Conservation (phyloP, 306 rosid genomes). For the Rosa chinensis region DNA sequence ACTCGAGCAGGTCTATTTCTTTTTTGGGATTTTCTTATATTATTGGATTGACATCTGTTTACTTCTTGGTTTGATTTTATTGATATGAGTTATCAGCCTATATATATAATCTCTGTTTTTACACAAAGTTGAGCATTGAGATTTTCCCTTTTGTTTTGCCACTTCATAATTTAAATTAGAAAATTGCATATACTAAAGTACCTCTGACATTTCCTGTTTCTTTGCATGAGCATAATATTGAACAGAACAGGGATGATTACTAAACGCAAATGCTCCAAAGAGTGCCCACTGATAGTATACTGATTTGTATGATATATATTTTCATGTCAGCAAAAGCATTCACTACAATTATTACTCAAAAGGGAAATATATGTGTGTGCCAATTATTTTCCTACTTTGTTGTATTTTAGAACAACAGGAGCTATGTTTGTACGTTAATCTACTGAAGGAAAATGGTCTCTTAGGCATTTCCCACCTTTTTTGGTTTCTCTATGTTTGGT, state of each 20-base stretch:
- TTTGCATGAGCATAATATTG: slow-evolving; percentile 55
- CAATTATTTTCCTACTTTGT: not conserved
- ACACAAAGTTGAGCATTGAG: too few relatives aligned
- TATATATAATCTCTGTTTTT: too few relatives aligned
- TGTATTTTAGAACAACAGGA: not conserved
- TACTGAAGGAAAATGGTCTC: not conserved
- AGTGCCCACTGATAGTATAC: slow-evolving; percentile 59
- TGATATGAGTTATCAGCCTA: too few relatives aligned
- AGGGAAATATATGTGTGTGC: not conserved
- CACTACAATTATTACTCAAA: not conserved
- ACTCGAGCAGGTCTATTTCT: too few relatives aligned
- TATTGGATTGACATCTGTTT: too few relatives aligned
- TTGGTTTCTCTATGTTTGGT: not conserved
- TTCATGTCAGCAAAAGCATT: slow-evolving; percentile 49
- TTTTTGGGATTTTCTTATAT: too few relatives aligned
- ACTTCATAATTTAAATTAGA: not conserved
- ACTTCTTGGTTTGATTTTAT: too few relatives aligned
- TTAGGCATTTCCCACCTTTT: not conserved
- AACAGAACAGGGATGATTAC: slow-evolving; percentile 49
- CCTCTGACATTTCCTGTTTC: slow-evolving; percentile 47
- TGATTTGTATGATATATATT: slow-evolving; percentile 44
- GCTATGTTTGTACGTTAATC: not conserved
- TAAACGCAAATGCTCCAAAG: slow-evolving; percentile 58
- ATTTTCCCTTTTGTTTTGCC: too few relatives aligned
- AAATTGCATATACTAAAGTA: slow-evolving; percentile 21